These are phyloP conservation scores for Laburnicola sp. DNA, from an alignment of 2,329 filamentous ascomycete genomes.

Conservation along the genomic window DNA sequence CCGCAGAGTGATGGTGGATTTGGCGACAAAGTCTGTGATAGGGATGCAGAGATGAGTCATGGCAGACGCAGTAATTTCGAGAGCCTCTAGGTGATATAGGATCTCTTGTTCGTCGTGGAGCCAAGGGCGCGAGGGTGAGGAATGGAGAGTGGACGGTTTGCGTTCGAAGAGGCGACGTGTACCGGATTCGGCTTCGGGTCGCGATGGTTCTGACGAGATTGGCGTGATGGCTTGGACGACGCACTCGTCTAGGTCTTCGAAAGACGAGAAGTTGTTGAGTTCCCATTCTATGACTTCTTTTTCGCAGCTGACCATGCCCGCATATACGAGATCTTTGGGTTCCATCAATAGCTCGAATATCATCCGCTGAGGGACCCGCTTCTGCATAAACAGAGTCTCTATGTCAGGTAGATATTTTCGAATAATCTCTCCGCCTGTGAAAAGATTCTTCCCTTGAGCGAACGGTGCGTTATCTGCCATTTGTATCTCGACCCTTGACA, in stretches of 20 bases:
- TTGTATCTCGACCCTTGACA: conserved; percentile 39
- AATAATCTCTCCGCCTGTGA: conserved; percentile 38
- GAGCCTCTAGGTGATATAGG: conserved; percentile 37
- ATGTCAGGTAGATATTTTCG: conserved; percentile 39
- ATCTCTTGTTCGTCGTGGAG: conserved; percentile 30
- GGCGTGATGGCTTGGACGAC: conserved; percentile 30
- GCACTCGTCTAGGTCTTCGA: conserved; percentile 39
- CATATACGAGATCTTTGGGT: conserved; percentile 36
- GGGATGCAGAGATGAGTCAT: conserved; percentile 28
- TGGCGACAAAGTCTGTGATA: conserved; percentile 37
- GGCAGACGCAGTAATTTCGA: conserved; percentile 37
- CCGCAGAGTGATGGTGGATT: conserved; percentile 35
- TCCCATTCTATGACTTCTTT: conserved; percentile 38
- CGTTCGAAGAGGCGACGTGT: conserved; percentile 20
- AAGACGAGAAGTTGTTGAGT: conserved; percentile 26
- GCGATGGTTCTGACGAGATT: neutral
- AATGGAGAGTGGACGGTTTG: conserved; percentile 21
- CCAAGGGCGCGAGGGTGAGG: conserved; percentile 16
- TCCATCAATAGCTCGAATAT: conserved; percentile 43
- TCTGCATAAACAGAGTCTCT: conserved; percentile 36
- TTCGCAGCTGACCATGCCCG: conserved; percentile 31
- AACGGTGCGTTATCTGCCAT: conserved; percentile 43
- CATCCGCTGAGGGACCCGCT: conserved; percentile 38
- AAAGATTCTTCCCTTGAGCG: conserved; percentile 37
- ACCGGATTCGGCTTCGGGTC: conserved; percentile 2